phyloP scores from a whole-genome alignment of 2,329 filamentous ascomycete species.

The Simplicillium sp. region DNA sequence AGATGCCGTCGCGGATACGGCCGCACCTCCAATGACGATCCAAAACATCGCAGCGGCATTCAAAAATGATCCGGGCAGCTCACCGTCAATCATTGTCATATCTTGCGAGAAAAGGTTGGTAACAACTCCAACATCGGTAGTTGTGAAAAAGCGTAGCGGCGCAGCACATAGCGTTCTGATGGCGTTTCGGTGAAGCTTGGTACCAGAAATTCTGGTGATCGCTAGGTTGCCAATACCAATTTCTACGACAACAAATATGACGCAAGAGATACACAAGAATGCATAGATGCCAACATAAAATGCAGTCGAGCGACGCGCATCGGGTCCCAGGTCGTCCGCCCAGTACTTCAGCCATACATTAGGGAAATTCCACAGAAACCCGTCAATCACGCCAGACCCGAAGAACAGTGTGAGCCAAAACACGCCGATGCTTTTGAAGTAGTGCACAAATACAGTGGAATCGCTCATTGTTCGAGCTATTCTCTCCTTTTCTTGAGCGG shows the following conservation, averaged over 20 bases:
- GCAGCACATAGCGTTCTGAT: constrained; percentile 25
- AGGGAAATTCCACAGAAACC: constrained; percentile 17
- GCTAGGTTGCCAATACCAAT: constrained; percentile 12
- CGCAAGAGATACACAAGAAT: constrained; percentile 10
- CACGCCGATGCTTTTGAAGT: constrained; percentile 18
- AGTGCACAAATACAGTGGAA: constrained; percentile 10
- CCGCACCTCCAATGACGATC: constrained; percentile 25
- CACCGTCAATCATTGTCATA: constrained; percentile 27
- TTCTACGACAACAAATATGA: constrained; percentile 10
- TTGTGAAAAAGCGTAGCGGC: constrained; percentile 30
- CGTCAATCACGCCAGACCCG: constrained; percentile 12
- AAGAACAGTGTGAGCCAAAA: constrained; percentile 12
- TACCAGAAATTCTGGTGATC: constrained; percentile 19
- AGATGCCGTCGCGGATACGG: constrained; percentile 27
- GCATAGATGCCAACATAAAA: constrained; percentile 22
- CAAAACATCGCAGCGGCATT: constrained; percentile 4
- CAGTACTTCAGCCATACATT: constrained; percentile 32
- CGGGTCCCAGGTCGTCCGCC: constrained; percentile 18
- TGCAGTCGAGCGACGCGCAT: constrained; percentile 5
- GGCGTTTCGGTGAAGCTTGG: constrained; percentile 19
- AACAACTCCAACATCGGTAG: constrained; percentile 28
- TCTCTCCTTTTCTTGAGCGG: neutral
- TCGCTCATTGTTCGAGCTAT: too few relatives aligned
- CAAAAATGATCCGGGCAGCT: constrained; percentile 18
- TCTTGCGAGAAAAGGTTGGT: constrained; percentile 37